Evolutionary conservation across 1,284 basidiomycete species (phyloP), one percentile per base, ranked within the genome.

Genomic region (Trichosporon sp.): DNA sequence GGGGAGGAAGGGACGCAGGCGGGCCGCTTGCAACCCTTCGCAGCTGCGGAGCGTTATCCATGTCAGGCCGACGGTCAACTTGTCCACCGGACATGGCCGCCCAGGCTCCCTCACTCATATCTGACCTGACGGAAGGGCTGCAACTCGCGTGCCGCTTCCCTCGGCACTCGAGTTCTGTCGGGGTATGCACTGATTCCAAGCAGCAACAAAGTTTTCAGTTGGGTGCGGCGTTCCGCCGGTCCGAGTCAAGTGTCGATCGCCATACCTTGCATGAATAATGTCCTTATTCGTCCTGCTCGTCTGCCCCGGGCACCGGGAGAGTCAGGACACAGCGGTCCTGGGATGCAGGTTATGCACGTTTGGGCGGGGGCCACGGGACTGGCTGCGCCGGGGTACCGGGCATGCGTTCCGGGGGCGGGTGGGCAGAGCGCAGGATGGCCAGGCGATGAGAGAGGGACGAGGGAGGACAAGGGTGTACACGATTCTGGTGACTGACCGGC

Each of bases 221-320:
- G 56, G 23, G 56, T 60, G 56, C 29, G 56, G 56, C 56, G 56
- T 60, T 60, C 56, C 56, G 56, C 27, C 27, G 56, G 27, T 60
- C 56, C 56, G 56, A 60, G 56, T 60, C 56, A 60, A 21, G 56
- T 31, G 56, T 60, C 56, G 56, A 60, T 60, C 27, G 27, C 29
- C 27, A 60, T 60, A 31, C 18, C 56, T 31, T 8, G 18, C 29
- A 60, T 60, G 56, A 60, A 29, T 60, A 15, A 60, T 32, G 29
- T 60, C 56, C 56, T 31, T 31, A 29, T 56, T 27, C 51, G 47
- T 9, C 51, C 12, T 12, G 4, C 18, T 27, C n/a, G 23, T 23
- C 21, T 27, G 25, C 21, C 8, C 47, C 47, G 38, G 38, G 38
- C 18, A 42, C 38, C 38, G 38, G 38, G 38, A n/a, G n/a, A n/a